Evolutionary conservation across 2,329 filamentous ascomycete genomes (phyloP), one percentile per base, ranked within the genome.

Genomic region (Phoma sp.): DNA sequence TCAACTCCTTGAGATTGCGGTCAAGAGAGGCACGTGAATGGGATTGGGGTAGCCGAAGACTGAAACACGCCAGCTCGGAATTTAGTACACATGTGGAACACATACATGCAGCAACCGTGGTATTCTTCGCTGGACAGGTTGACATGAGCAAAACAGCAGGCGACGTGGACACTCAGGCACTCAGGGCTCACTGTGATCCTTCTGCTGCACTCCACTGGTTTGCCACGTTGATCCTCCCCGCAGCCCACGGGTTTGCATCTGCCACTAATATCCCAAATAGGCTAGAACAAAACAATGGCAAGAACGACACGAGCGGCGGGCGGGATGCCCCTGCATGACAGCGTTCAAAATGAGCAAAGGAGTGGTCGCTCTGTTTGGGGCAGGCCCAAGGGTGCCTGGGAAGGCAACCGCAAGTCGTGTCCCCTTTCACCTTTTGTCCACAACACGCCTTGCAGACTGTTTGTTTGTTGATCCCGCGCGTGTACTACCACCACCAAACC

Each of bases 21-120:
- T 49, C 28, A 40, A 38, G 33, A 38, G 33, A 30, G 25, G 33
- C 51, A 54, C n/a, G 45, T 54, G 51, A 54, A 45, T 25, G 23
- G 34, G 29, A 34, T 26, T 47, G 46, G 46, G 23, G 46, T 34
- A 54, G 37, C 49, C 38, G 39, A 21, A 46, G 26, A 32, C 38
- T 59, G 56, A 59, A 59, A 59, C 56, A 50, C 56, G 53, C 56
- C 56, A 55, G 18, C 34, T 32, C 52, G 21, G 30, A 39, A 46
- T 21, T 37, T 38, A 30, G 28, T 33, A 56, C 51, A 29, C 26
- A 38, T 37, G 39, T 34, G 29, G 33, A 45, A 45, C 39, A 17
- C 20, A 26, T 18, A 39, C 20, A 48, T 30, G 36, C 34, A 40
- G 40, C 40, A 29, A 9, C 40, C 26, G 38, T 39, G 30, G 38